phyloP scores from a whole-genome alignment of 2,329 filamentous ascomycete species.

The Chrysoporthe cubensis region DNA sequence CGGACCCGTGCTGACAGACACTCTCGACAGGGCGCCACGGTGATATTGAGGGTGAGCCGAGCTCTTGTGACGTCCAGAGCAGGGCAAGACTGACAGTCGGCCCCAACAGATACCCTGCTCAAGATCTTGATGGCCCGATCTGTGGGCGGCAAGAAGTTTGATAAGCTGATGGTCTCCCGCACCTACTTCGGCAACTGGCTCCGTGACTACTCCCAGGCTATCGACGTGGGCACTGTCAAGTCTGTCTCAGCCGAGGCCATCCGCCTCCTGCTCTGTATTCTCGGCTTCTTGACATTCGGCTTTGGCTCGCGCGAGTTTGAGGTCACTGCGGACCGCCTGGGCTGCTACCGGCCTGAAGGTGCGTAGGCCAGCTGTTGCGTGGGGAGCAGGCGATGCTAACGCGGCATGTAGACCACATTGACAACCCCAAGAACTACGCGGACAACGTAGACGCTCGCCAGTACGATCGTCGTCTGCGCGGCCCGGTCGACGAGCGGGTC shows the following conservation, averaged over 20 bases:
- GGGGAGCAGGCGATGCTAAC: neutral
- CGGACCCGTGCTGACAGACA: conserved; percentile 3
- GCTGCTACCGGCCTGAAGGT: conserved; percentile 77
- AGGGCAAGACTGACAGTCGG: neutral
- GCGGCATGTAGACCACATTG: conserved; percentile 57
- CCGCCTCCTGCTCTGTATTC: conserved; percentile 82
- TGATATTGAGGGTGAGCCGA: conserved; percentile 73
- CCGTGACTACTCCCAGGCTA: conserved; percentile 88
- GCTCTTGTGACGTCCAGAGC: neutral
- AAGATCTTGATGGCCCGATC: conserved; percentile 63
- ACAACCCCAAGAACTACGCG: conserved; percentile 80
- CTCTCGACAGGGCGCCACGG: conserved; percentile 70
- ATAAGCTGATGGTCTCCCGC: conserved; percentile 83
- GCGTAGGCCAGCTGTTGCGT: no score
- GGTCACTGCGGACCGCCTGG: conserved; percentile 77
- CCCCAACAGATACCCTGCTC: conserved; percentile 67
- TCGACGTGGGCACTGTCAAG: conserved; percentile 92
- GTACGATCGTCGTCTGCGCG: conserved; percentile 81
- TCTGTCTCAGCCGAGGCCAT: conserved; percentile 89
- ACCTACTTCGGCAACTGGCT: conserved; percentile 98
- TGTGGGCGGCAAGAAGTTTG: conserved; percentile 74
- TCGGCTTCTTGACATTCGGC: conserved; percentile 88
- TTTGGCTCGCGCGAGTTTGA: conserved; percentile 85
- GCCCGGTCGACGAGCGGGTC: conserved; percentile 74
- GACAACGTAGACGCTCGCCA: conserved; percentile 84